Evolutionary conservation across 202 grass and related monocot species (phyloP), one percentile per base, ranked within the genome.

Genomic region (Bolboschoenoplectus hybrid): DNA sequence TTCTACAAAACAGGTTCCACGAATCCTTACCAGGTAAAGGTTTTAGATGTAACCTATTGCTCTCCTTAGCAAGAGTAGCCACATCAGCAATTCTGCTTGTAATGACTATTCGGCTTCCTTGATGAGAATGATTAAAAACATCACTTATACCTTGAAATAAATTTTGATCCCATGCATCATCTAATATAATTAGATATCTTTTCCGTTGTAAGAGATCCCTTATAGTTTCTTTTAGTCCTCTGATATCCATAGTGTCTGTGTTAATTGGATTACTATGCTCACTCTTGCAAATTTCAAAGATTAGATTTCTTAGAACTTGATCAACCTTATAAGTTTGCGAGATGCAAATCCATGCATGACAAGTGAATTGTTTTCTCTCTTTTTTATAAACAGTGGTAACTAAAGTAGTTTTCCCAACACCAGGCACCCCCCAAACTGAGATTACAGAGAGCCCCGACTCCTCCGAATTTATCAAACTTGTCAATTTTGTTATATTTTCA

Each of bases 351-450:
- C 83, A 85, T 11, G 82, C 84, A 55, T 74, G 64, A 12, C 47
- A 7, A 51, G 67, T 44, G 70, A 91, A 91, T 3, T 12, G 76
- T 26, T 34, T 14, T 34, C 60, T 88, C 3, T 84, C 61, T 35
- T 4, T 62, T 3, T 91, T 74, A 49, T 84, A 91, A 67, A 88
- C 84, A 79, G 82, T 45, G 2, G 82, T 8, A 84, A 89, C 90
- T 13, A 92, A 50, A 0, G 75, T 92, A 14, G 90, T 89, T 71
- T 92, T 89, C 0, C 91, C 90, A 1, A 82, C 8, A 0, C 88
- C 87, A 20, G 67, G 74, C 88, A 89, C 89, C 5, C 87, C 90
- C 81, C 82, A 91, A 4, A 87, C 55, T 9, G 82, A 61, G 11
- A 85, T 79, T n/a, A 91, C 12, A 45, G 38, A 75, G 46, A 61